Evolutionary conservation across 2,329 filamentous ascomycete genomes (phyloP).

Genomic region (Colletotrichum euphorbiae): DNA sequence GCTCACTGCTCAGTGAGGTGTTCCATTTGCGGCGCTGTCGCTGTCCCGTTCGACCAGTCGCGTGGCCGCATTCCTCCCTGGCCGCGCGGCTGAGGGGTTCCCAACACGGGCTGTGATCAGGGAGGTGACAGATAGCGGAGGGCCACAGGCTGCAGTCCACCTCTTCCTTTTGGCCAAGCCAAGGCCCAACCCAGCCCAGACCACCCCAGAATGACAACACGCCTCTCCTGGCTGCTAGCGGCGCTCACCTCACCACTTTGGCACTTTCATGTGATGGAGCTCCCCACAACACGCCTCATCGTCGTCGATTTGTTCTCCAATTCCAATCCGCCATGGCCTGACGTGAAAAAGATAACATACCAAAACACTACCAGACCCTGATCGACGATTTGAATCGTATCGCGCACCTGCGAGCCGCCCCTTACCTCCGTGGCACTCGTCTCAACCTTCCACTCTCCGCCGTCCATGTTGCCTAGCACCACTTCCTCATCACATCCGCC

Average conservation of each 20-base stretch:
- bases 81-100: slow-evolving; percentile 35
- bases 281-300: slow-evolving; percentile 33
- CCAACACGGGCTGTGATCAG: slow-evolving; percentile 10
- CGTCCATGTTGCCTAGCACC: slow-evolving; percentile 23
- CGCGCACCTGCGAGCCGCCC: slow-evolving; percentile 12
- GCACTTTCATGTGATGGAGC: slow-evolving; percentile 40
- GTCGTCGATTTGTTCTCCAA: slow-evolving; percentile 10
- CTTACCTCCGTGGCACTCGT: neutral
- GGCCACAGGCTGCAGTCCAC: too few species aligned
- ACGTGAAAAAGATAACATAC: slow-evolving; percentile 32
- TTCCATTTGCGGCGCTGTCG: slow-evolving; percentile 9
- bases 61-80: slow-evolving; percentile 36
- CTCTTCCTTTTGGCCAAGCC: neutral
- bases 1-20: too few species aligned
- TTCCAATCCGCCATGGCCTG: slow-evolving; percentile 21
- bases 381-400: neutral
- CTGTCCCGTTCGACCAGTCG: slow-evolving; percentile 31
- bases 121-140: neutral
- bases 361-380: neutral
- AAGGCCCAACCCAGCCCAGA: neutral
- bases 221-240: slow-evolving; percentile 3
- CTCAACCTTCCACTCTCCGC: neutral
- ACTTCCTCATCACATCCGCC: neutral
- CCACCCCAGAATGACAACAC: slow-evolving; percentile 12
- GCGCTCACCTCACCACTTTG: slow-evolving; percentile 25